phyloP scores from a whole-genome alignment of 441 rosid genomes.

The Gossypium lobatum region DNA sequence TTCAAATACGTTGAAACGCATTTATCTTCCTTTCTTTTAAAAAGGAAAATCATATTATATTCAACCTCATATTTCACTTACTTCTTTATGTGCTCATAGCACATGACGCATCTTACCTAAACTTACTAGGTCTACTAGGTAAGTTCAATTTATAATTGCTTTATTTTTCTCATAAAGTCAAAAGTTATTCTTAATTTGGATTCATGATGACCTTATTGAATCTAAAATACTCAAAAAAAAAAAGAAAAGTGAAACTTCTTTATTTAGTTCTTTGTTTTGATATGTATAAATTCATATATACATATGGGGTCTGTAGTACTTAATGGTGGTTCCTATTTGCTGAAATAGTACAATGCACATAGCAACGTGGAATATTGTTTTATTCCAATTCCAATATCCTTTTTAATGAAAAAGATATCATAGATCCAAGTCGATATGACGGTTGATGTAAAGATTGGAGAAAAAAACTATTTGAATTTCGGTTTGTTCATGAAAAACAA shows the following conservation, averaged over 20 bases:
- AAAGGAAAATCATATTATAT: too few species aligned
- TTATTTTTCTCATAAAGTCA: neutral
- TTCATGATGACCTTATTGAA: neutral
- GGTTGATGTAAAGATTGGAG: too few species aligned
- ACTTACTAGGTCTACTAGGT: neutral
- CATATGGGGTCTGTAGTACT: neutral
- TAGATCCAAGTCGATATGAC: too few species aligned
- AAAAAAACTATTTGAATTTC: too few species aligned
- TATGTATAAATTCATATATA: too few species aligned
- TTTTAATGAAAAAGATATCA: neutral
- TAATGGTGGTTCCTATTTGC: neutral
- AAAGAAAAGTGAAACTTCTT: neutral
- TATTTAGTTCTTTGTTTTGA: neutral
- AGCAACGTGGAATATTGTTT: neutral
- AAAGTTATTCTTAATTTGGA: neutral
- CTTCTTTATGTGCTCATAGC: neutral
- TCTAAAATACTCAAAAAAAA: neutral
- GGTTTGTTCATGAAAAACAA: too few species aligned
- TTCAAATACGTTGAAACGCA: fast-evolving
- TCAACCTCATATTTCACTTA: too few species aligned
- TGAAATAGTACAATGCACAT: neutral
- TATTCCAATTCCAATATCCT: neutral
- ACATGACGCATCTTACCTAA: neutral
- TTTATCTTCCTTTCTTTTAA: too few species aligned
- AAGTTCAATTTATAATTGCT: neutral